phyloP scores from a whole-genome alignment of 257 asterid genomes.

The Coffea canephora region DNA sequence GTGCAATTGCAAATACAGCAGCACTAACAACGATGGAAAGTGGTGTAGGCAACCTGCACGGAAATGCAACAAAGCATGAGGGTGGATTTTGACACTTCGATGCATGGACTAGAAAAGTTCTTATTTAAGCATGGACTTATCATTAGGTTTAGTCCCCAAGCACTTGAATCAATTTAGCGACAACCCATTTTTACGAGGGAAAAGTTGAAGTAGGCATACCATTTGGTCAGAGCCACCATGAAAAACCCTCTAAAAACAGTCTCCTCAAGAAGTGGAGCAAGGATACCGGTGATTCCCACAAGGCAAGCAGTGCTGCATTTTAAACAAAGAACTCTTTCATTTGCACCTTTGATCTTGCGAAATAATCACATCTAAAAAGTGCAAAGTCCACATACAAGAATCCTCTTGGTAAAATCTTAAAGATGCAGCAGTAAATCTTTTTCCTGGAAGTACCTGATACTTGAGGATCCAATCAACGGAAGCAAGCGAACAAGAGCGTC shows the following conservation, averaged over 20 bases:
- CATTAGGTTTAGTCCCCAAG: neutral
- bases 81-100: neutral
- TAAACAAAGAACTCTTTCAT: constrained; percentile 13
- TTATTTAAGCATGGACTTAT: neutral
- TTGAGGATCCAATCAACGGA: constrained; percentile 90
- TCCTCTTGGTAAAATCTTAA: neutral
- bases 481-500: constrained; percentile 93
- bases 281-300: constrained; percentile 89
- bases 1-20: constrained; percentile 82
- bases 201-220: constrained; percentile 37
- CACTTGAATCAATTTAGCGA: too few species aligned
- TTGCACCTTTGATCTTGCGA: neutral
- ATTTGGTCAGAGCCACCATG: constrained; percentile 90
- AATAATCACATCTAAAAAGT: neutral
- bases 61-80: constrained; percentile 19
- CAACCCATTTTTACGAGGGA: neutral
- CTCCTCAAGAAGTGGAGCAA: constrained; percentile 97
- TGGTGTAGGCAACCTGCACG: constrained; percentile 92
- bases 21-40: constrained; percentile 75
- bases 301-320: constrained; percentile 78
- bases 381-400: neutral
- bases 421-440: constrained; percentile 4
- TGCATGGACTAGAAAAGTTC: neutral
- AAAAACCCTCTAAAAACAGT: constrained; percentile 92
- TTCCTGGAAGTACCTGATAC: constrained; percentile 55